Conservation (phyloP, 2,329 filamentous ascomycete genomes). For the Colletotrichum acutatum region DNA sequence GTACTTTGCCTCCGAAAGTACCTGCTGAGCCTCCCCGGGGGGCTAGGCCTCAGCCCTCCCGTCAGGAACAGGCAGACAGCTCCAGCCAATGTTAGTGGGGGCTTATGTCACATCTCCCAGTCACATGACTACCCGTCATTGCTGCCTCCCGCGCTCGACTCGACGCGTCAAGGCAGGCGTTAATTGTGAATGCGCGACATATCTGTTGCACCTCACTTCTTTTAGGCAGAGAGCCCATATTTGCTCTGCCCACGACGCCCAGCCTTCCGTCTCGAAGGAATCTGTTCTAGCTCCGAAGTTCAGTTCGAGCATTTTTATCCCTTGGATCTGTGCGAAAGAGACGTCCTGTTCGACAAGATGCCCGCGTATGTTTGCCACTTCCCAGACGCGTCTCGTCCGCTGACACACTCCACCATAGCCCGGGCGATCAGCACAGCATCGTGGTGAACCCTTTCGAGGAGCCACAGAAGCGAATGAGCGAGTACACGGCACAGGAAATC, state of each 20-base stretch:
- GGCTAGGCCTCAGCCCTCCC: background rate
- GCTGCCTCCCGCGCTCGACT: constrained; percentile 3
- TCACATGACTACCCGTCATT: constrained; percentile 36
- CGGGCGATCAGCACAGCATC: constrained; percentile 73
- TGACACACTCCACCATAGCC: constrained; percentile 54
- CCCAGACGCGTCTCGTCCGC: constrained; percentile 35
- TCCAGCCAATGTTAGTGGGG: background rate
- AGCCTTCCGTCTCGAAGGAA: background rate
- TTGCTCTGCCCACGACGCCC: background rate
- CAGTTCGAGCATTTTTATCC: background rate
- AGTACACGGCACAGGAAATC: constrained; percentile 91
- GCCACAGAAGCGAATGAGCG: constrained; percentile 71
- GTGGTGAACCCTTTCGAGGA: constrained; percentile 87
- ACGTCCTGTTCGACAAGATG: constrained; percentile 44
- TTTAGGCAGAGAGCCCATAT: background rate
- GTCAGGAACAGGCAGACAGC: background rate
- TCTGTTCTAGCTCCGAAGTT: background rate
- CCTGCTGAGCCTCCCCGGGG: background rate
- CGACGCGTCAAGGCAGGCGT: constrained; percentile 25
- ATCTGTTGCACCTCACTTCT: background rate
- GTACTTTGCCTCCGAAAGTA: background rate
- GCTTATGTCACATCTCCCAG: background rate
- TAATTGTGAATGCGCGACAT: constrained; percentile 20
- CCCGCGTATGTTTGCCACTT: constrained; percentile 53
- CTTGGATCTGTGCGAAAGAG: background rate